Conservation (phyloP, 2,329 filamentous ascomycete genomes). For the Nemania bipapillata region DNA sequence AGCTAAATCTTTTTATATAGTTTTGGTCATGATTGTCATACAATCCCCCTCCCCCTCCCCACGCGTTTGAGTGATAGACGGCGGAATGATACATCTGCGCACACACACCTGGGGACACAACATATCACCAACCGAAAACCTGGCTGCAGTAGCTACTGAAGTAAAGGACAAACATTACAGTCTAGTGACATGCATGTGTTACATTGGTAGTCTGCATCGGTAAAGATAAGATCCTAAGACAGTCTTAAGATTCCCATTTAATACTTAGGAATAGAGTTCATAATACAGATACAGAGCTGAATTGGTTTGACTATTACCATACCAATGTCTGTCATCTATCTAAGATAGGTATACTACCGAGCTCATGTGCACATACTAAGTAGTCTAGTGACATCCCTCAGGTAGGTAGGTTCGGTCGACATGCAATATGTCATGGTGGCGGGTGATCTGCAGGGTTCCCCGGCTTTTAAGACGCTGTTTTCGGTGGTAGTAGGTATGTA, state of each 20-base stretch:
- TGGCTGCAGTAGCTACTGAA: slow-evolving; percentile 2
- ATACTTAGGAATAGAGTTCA: background rate
- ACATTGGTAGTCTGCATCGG: background rate
- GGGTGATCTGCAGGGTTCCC: slow-evolving; percentile 40
- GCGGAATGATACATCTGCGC: slow-evolving; percentile 21
- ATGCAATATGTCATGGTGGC: slow-evolving; percentile 32
- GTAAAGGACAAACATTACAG: slow-evolving; percentile 2
- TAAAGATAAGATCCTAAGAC: background rate
- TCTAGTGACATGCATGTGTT: background rate
- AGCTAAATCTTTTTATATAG: no score
- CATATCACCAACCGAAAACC: slow-evolving; percentile 17
- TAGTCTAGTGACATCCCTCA: background rate
- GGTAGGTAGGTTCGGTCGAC: background rate
- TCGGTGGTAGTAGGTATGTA: slow-evolving; percentile 30
- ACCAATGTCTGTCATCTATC: background rate
- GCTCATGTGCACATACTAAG: background rate
- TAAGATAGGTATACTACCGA: slow-evolving; percentile 5
- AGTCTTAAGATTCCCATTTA: background rate
- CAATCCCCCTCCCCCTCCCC: slow-evolving; percentile 5
- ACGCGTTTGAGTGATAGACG: slow-evolving; percentile 24
- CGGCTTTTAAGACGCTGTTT: slow-evolving; percentile 36
- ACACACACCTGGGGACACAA: slow-evolving; percentile 10
- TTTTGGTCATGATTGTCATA: slow-evolving; percentile 5
- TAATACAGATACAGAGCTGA: background rate
- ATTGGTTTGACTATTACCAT: background rate